phyloP scores from a whole-genome alignment of 2,329 filamentous ascomycete species.

The Aspergillus persii region DNA sequence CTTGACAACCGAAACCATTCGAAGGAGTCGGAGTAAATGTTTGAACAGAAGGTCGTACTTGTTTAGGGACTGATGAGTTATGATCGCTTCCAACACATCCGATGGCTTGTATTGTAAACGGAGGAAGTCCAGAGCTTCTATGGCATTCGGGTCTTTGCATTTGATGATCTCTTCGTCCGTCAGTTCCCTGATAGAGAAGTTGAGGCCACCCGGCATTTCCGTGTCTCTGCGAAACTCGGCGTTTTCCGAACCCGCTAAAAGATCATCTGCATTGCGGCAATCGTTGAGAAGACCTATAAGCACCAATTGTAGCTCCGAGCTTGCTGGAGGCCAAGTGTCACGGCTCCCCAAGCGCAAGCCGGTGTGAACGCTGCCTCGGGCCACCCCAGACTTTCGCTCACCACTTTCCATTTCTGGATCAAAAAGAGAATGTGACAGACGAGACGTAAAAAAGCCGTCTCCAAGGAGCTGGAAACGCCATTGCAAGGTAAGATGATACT shows the following conservation, averaged over 20 bases:
- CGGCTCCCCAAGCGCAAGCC: slow-evolving; percentile 79
- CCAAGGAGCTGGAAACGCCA: slow-evolving; percentile 79
- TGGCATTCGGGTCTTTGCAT: slow-evolving; percentile 76
- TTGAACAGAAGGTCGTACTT: slow-evolving; percentile 88
- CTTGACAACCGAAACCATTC: slow-evolving; percentile 74
- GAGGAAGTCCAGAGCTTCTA: slow-evolving; percentile 91
- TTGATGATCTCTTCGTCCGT: slow-evolving; percentile 73
- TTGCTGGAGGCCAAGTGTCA: slow-evolving; percentile 87
- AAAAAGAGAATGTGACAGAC: slow-evolving; percentile 79
- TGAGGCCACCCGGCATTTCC: slow-evolving; percentile 66
- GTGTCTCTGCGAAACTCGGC: slow-evolving; percentile 23
- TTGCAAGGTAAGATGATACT: slow-evolving; percentile 71
- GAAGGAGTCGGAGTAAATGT: slow-evolving; percentile 70
- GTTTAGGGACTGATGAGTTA: slow-evolving; percentile 66
- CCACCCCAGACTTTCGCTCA: slow-evolving; percentile 67
- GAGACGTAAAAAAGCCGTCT: slow-evolving; percentile 77
- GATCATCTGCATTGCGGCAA: slow-evolving; percentile 54
- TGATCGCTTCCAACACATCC: slow-evolving; percentile 66
- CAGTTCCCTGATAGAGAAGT: slow-evolving; percentile 82
- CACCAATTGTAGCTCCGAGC: slow-evolving; percentile 85
- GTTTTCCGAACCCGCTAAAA: slow-evolving; percentile 19
- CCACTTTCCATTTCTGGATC: slow-evolving; percentile 77
- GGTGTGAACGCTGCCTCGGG: slow-evolving; percentile 69
- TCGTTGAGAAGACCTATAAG: slow-evolving; percentile 83
- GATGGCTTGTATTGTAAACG: slow-evolving; percentile 81